Evolutionary conservation across 371 early-diverging fungal species (phyloP).

Genomic region (Choanephora cucurbitarum): DNA sequence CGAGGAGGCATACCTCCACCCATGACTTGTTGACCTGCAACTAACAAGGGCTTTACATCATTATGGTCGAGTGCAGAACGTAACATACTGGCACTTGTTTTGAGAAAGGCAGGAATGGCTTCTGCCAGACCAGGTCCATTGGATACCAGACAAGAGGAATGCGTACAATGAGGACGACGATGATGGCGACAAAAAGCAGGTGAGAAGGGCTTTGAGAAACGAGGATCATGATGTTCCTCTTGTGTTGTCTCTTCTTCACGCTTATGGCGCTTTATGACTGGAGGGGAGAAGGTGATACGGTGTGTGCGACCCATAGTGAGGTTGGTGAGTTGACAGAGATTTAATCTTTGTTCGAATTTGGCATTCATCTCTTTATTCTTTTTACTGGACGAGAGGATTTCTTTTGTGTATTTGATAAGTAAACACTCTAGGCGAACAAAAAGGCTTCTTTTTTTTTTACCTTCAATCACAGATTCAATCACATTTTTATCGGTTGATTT

Average conservation of each 20-base stretch:
- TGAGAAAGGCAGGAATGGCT: conserved; percentile 59
- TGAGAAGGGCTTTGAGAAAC: conserved; percentile 5
- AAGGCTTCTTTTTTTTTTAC: conserved; percentile 19
- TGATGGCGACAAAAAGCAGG: conserved; percentile 11
- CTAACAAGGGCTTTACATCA: conserved; percentile 33
- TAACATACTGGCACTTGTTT: conserved; percentile 57
- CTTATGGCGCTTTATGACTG: conserved; percentile 27
- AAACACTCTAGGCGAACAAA: too few species aligned
- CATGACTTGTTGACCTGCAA: conserved; percentile 52
- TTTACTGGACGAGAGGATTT: conserved; percentile 49
- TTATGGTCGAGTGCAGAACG: conserved; percentile 38
- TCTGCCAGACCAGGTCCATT: conserved; percentile 48
- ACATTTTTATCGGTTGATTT: conserved; percentile 47
- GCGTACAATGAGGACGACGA: conserved; percentile 10
- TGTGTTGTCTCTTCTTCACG: conserved; percentile 15
- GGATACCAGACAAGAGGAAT: conserved; percentile 7
- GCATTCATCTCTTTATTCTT: conserved; percentile 43
- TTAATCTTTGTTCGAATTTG: conserved; percentile 59
- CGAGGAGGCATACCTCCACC: conserved; percentile 58
- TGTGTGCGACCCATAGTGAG: conserved; percentile 59
- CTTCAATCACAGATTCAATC: conserved; percentile 51
- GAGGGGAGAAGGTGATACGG: conserved; percentile 47
- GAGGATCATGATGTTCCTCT: not conserved
- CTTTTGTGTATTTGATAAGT: not conserved
- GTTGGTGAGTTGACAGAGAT: conserved; percentile 61